Conservation (phyloP, 805 yeast species). For the Metschnikowia vanudenii region DNA sequence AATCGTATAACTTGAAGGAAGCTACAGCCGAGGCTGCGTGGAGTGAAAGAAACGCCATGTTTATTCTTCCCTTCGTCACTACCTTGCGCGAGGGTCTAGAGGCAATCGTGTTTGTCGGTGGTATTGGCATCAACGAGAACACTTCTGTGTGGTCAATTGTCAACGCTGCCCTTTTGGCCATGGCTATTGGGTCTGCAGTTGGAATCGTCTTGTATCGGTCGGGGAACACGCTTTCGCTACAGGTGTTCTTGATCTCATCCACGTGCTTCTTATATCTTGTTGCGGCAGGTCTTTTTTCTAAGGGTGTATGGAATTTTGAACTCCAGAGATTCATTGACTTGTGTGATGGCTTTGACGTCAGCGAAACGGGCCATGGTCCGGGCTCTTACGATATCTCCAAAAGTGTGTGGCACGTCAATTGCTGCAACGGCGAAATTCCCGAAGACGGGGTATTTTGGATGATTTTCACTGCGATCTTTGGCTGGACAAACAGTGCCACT, state of each 20-base stretch:
- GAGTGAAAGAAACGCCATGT: conserved; percentile 63
- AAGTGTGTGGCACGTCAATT: conserved; percentile 92
- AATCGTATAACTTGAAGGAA: conserved; percentile 24
- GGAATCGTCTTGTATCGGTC: conserved; percentile 71
- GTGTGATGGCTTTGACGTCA: conserved; percentile 80
- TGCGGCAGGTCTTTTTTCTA: conserved; percentile 81
- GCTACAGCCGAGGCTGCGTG: conserved; percentile 19
- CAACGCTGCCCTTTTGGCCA: conserved; percentile 59
- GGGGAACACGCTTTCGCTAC: conserved; percentile 76
- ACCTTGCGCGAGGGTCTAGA: conserved; percentile 88
- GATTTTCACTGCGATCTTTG: conserved; percentile 82
- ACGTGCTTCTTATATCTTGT: conserved; percentile 81
- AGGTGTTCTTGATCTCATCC: conserved; percentile 67
- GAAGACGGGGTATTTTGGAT: conserved; percentile 86
- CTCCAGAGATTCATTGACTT: conserved; percentile 68
- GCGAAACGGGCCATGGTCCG: conserved; percentile 89
- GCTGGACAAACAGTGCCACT: conserved; percentile 95
- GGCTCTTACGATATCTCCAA: conserved; percentile 81
- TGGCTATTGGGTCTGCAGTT: conserved; percentile 55
- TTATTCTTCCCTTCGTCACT: conserved; percentile 79
- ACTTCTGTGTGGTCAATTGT: conserved; percentile 52
- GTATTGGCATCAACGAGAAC: conserved; percentile 79
- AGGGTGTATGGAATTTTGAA: conserved; percentile 90
- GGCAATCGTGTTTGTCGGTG: conserved; percentile 90
- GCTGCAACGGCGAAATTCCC: conserved; percentile 74